Conservation (phyloP, 257 asterid species). For the Euphrasia confusa region DNA sequence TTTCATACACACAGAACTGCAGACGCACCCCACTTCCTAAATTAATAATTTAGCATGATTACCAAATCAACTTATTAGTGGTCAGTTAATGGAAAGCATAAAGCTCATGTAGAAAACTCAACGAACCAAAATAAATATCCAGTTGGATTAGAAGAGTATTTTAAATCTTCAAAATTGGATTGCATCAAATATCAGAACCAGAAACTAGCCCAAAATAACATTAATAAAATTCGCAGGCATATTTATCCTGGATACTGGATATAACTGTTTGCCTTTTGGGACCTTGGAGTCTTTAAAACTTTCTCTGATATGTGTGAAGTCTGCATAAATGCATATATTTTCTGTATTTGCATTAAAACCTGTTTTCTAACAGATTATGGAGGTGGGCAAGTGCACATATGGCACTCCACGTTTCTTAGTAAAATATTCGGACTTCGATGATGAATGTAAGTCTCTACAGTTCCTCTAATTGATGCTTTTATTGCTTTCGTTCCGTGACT, state of each 20-base stretch:
- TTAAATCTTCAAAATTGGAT: not conserved
- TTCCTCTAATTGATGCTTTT: slow-evolving; percentile 3
- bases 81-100: not conserved
- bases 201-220: not conserved
- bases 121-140: not conserved
- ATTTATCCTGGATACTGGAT: not conserved
- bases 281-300: not conserved
- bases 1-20: too few relatives aligned
- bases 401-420: slow-evolving; percentile 14
- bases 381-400: slow-evolving; percentile 25
- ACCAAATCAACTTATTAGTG: not conserved
- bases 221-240: not conserved
- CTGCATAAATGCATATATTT: not conserved
- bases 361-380: slow-evolving; percentile 40
- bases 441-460: slow-evolving; percentile 47
- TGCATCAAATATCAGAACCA: not conserved
- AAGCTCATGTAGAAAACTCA: not conserved
- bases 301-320: not conserved
- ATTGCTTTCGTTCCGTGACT: not conserved
- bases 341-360: slow-evolving; percentile 18
- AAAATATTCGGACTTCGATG: slow-evolving; percentile 56
- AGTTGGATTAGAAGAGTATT: not conserved
- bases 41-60: not conserved
- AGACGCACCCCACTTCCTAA: not conserved
- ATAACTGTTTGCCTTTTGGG: not conserved